phyloP scores from a whole-genome alignment of 768 basidiomycete genomes.

The Lyophyllum decastes region DNA sequence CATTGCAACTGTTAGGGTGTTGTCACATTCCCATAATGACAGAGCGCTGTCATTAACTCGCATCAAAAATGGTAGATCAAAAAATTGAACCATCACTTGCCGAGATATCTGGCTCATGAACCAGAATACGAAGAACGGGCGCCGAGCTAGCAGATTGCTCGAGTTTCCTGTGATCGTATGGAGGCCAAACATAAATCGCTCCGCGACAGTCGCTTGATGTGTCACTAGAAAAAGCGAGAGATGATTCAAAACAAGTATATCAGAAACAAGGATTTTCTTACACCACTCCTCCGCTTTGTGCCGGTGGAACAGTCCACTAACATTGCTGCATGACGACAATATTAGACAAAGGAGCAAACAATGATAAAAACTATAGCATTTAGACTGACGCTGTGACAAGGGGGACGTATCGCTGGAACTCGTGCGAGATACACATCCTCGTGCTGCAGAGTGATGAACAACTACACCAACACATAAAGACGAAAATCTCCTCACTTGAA shows the following conservation, averaged over 20 bases:
- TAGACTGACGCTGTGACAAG: constrained; percentile 51
- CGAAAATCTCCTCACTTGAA: constrained; percentile 60
- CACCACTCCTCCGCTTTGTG: constrained; percentile 68
- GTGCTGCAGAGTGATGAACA: constrained; percentile 41
- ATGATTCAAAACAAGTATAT: constrained; percentile 8
- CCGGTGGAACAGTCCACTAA: constrained; percentile 49
- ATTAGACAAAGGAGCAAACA: not conserved
- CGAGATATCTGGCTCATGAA: constrained; percentile 72
- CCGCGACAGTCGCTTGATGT: constrained; percentile 61
- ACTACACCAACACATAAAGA: not conserved
- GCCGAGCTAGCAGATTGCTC: constrained; percentile 47
- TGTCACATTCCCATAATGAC: constrained; percentile 62
- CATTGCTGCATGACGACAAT: constrained; percentile 31
- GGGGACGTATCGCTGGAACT: constrained; percentile 67
- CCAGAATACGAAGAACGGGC: constrained; percentile 75
- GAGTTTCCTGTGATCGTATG: constrained; percentile 60
- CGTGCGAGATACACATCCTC: constrained; percentile 69
- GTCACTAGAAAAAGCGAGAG: constrained; percentile 39
- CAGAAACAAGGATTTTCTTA: constrained; percentile 37
- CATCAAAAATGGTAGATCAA: constrained; percentile 1
- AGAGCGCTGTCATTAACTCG: constrained; percentile 41
- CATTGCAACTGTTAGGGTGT: constrained; percentile 56
- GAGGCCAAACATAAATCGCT: constrained; percentile 60
- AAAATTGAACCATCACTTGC: constrained; percentile 28
- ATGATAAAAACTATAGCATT: constrained; percentile 1